Conservation (phyloP, 495 filamentous ascomycete genomes). For the Podospora pseudocomata region DNA sequence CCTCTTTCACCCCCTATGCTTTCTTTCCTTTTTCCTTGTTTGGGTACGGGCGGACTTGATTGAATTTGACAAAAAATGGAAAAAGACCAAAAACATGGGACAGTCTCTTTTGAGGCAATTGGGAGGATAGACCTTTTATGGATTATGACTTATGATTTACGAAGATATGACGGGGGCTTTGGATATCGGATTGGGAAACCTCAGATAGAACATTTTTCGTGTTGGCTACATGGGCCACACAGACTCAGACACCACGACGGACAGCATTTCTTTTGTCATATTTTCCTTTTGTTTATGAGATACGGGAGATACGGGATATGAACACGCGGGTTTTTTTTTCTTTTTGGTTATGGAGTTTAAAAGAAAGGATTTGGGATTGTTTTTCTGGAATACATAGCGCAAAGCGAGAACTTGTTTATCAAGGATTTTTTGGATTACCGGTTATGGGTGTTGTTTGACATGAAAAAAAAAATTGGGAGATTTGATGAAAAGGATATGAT, state of each 20-base stretch:
- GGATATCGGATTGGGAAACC: not conserved
- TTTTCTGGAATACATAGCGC: not conserved
- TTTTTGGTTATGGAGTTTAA: not conserved
- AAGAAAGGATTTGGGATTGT: not conserved
- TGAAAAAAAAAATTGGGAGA: not conserved
- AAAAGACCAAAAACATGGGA: slow-evolving; percentile 3
- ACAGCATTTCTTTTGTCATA: not conserved
- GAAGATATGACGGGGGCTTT: not conserved
- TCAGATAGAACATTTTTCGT: not conserved
- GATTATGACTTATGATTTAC: slow-evolving; percentile 18
- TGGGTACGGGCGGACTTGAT: not conserved
- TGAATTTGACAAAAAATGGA: slow-evolving; percentile 1
- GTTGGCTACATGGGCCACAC: not conserved
- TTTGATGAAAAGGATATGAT: not conserved
- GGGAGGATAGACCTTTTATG: slow-evolving; percentile 22
- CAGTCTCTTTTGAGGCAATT: slow-evolving; percentile 14
- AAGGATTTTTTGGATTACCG: not conserved
- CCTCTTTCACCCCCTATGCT: not conserved
- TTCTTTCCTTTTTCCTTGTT: slow-evolving; percentile 5
- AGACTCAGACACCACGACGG: not conserved
- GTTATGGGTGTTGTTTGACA: not conserved
- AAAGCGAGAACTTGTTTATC: not conserved
- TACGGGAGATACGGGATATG: slow-evolving; percentile 6
- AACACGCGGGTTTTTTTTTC: not conserved
- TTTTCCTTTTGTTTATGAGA: not conserved